Evolutionary conservation across 768 basidiomycete species (phyloP).

Genomic region (Strobilomyces confusus): DNA sequence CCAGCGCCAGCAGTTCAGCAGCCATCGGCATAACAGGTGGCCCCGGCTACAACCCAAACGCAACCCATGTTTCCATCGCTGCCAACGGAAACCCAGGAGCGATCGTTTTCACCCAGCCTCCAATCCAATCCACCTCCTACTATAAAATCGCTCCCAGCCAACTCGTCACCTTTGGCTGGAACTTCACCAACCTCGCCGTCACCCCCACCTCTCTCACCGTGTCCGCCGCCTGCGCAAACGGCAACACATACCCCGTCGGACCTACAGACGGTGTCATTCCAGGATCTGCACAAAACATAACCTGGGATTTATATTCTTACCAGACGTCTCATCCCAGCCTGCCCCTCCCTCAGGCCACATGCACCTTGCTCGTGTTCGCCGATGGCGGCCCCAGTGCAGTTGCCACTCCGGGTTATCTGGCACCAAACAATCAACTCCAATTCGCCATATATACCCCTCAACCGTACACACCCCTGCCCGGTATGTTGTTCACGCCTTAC

Average conservation of each 20-base stretch:
- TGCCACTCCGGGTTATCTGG: slow-evolving; percentile 48
- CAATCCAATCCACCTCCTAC: slow-evolving; percentile 54
- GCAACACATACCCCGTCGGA: slow-evolving; percentile 65
- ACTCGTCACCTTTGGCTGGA: slow-evolving; percentile 71
- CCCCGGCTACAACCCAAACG: slow-evolving; percentile 23
- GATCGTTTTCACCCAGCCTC: slow-evolving; percentile 54
- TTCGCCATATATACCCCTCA: slow-evolving; percentile 66
- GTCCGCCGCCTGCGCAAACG: slow-evolving; percentile 62
- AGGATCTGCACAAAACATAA: slow-evolving; percentile 46
- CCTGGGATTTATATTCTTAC: slow-evolving; percentile 62
- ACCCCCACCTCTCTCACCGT: slow-evolving; percentile 56
- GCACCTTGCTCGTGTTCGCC: slow-evolving; percentile 57
- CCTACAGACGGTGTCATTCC: slow-evolving; percentile 50
- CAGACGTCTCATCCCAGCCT: slow-evolving; percentile 43
- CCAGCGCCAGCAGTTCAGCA: background rate
- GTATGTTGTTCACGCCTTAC: slow-evolving; percentile 14
- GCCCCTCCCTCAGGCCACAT: slow-evolving; percentile 59
- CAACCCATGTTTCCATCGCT: slow-evolving; percentile 22
- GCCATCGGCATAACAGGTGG: slow-evolving; percentile 26
- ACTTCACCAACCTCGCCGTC: slow-evolving; percentile 53
- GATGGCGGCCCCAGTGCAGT: slow-evolving; percentile 49
- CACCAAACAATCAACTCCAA: slow-evolving; percentile 46
- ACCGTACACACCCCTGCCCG: slow-evolving; percentile 49
- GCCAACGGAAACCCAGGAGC: slow-evolving; percentile 40
- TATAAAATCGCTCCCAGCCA: slow-evolving; percentile 60